These are phyloP conservation scores for Exophiala oligosperma DNA, from an alignment of 2,329 filamentous ascomycete genomes.

Conservation along the genomic window DNA sequence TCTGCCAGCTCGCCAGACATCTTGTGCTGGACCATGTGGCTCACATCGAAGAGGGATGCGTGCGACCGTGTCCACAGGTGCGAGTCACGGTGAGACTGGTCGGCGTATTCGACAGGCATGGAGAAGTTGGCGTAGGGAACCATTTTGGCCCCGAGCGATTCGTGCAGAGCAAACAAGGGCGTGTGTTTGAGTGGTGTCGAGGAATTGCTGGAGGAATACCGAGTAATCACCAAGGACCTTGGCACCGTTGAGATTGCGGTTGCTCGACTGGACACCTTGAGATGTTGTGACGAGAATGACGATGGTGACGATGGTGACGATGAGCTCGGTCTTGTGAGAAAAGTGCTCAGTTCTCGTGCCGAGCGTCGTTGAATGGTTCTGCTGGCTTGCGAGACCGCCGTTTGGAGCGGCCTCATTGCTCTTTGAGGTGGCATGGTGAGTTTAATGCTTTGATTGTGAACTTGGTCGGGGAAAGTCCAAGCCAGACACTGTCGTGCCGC, in stretches of 20 bases:
- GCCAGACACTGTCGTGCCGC: no score
- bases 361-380: background rate
- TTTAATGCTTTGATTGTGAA: background rate
- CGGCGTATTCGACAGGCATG: constrained; percentile 89
- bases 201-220: constrained; percentile 12
- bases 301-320: constrained; percentile 1
- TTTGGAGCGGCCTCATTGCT: constrained; percentile 12
- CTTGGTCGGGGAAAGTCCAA: background rate
- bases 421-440: constrained; percentile 11
- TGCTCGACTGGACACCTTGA: background rate
- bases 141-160: constrained; percentile 83
- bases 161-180: constrained; percentile 75
- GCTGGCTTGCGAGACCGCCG: constrained; percentile 3
- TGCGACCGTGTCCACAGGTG: constrained; percentile 87
- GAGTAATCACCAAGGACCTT: background rate
- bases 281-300: background rate
- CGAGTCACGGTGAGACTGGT: constrained; percentile 75
- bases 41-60: constrained; percentile 91
- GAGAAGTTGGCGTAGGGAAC: constrained; percentile 91
- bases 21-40: constrained; percentile 90
- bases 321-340: constrained; percentile 2
- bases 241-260: background rate
- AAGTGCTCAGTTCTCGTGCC: constrained; percentile 11
- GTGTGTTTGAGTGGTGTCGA: constrained; percentile 50
- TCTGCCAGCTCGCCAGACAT: constrained; percentile 78